These are phyloP conservation scores for Podospora didyma DNA, from an alignment of 495 filamentous ascomycete species.

Conservation along the genomic window DNA sequence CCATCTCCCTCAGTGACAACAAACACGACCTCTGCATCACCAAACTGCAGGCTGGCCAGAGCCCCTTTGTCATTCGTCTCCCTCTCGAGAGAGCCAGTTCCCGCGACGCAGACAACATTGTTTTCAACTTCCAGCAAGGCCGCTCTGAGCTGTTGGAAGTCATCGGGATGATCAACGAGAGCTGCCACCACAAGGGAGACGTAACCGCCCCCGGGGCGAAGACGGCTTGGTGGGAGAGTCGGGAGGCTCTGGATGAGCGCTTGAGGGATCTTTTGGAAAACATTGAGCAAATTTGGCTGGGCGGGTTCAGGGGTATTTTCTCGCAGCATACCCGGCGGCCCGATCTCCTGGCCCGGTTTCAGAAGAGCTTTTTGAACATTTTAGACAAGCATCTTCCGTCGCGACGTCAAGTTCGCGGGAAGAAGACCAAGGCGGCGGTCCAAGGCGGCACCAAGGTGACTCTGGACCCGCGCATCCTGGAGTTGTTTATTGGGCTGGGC, in stretches of 20 bases:
- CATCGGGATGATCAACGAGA: constrained; percentile 71
- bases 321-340: constrained; percentile 60
- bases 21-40: constrained; percentile 78
- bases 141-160: constrained; percentile 76
- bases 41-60: constrained; percentile 64
- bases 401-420: constrained; percentile 55
- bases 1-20: constrained; percentile 75
- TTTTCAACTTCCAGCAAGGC: constrained; percentile 78
- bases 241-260: constrained; percentile 72
- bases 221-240: constrained; percentile 81
- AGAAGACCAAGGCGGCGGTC: constrained; percentile 37
- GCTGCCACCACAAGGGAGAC: constrained; percentile 57
- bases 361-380: constrained; percentile 71
- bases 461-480: constrained; percentile 73
- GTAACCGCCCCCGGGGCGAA: constrained; percentile 57
- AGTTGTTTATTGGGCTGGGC: constrained; percentile 83
- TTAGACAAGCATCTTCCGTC: constrained; percentile 85
- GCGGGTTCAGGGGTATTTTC: constrained; percentile 89
- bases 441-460: constrained; percentile 40
- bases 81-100: constrained; percentile 78
- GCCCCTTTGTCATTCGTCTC: constrained; percentile 79
- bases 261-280: constrained; percentile 74
- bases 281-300: constrained; percentile 91
- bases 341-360: constrained; percentile 66
- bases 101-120: constrained; percentile 73